These are phyloP conservation scores for Spathaspora hagerdaliae DNA, from an alignment of 805 yeast genomes.

Conservation along the genomic window DNA sequence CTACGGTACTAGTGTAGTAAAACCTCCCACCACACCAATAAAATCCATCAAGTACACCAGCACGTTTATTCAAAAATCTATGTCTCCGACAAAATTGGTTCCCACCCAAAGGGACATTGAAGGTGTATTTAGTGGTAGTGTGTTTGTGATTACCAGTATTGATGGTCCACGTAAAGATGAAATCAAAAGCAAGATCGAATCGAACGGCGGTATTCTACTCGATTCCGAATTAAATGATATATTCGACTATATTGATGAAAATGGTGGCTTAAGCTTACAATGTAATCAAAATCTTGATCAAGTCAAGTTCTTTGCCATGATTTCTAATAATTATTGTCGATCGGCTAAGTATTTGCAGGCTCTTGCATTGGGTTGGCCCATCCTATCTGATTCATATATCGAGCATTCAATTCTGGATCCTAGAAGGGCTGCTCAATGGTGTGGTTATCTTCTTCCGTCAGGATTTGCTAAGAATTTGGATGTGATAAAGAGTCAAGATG, in stretches of 20 bases:
- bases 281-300: constrained; percentile 9
- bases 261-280: constrained; percentile 6
- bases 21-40: constrained; percentile 1
- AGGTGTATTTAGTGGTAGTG: constrained; percentile 15
- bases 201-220: constrained; percentile 40
- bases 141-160: constrained; percentile 35
- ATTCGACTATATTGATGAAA: constrained; percentile 13
- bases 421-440: constrained; percentile 32
- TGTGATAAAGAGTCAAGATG: constrained; percentile 45
- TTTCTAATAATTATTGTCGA: constrained; percentile 56
- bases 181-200: constrained; percentile 29
- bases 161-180: constrained; percentile 31
- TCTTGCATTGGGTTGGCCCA: constrained; percentile 83
- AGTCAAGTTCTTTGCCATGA: constrained; percentile 58
- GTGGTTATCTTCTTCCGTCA: constrained; percentile 60
- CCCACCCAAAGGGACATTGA: background rate
- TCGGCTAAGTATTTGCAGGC: constrained; percentile 76
- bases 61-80: background rate
- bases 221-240: constrained; percentile 31
- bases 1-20: background rate
- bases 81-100: background rate
- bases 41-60: background rate
- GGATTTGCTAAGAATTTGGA: constrained; percentile 56
- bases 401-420: constrained; percentile 7
- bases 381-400: constrained; percentile 57